A percentile compares a stretch with the other conserved stretches of the same genome.
These are phyloP conservation scores for Diplosphaera chodatii DNA, from an alignment of 139 green algal species.

Conservation along the genomic window DNA sequence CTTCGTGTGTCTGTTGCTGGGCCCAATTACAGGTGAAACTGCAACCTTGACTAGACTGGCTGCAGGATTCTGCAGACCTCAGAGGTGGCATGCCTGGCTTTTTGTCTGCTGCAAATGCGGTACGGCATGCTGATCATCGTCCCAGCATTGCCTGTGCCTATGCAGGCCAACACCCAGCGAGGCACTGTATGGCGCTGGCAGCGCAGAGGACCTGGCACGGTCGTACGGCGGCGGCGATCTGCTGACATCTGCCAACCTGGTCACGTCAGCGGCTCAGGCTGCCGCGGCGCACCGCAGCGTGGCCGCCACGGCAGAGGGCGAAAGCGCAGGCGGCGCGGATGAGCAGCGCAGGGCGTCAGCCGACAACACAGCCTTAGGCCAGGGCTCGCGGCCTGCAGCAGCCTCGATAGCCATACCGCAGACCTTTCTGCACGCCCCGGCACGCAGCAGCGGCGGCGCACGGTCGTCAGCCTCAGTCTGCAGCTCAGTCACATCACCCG, in stretches of 20 bases:
- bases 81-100: too few species aligned
- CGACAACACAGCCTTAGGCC: too few species aligned
- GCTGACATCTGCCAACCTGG: not conserved
- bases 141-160: not conserved
- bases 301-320: too few species aligned
- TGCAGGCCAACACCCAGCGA: not conserved
- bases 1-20: slow-evolving; percentile 40
- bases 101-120: not conserved
- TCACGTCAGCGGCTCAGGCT: not conserved
- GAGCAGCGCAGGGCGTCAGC: too few species aligned
- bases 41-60: too few species aligned
- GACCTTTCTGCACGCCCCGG: not conserved
- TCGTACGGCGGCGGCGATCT: not conserved
- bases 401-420: not conserved
- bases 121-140: not conserved
- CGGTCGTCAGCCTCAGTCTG: not conserved
- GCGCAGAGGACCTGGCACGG: not conserved
- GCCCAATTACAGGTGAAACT: slow-evolving; percentile 5
- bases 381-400: too few species aligned
- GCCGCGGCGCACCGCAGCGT: not conserved
- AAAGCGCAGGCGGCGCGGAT: too few species aligned
- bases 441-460: not conserved
- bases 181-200: not conserved
- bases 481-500: not conserved
- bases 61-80: too few species aligned